Conservation (phyloP, 139 green algal species). For the Coelastrella sp. region DNA sequence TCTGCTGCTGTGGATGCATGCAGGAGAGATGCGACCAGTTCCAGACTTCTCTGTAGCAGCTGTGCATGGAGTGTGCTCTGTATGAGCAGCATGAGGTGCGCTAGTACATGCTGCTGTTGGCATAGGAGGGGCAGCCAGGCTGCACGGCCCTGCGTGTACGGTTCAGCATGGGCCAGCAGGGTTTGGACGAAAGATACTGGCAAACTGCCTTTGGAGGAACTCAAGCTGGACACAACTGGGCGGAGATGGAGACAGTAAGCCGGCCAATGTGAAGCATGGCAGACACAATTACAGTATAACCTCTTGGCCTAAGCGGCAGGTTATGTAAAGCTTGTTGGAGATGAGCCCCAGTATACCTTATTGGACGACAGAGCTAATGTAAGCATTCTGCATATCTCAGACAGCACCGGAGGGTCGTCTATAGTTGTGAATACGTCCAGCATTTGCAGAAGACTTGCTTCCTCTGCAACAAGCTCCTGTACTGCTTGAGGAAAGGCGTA, state of each 20-base stretch:
- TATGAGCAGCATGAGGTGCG: background rate
- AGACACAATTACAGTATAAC: background rate
- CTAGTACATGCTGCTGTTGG: background rate
- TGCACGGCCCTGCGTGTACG: background rate
- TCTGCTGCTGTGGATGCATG: background rate
- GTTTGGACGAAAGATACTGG: no score
- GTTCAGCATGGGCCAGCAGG: background rate
- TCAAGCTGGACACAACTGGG: no score
- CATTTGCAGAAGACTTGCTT: background rate
- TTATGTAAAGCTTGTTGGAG: background rate
- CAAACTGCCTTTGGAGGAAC: no score
- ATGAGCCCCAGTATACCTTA: background rate
- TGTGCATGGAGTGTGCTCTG: slow-evolving; percentile 2
- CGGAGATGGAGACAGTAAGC: no score
- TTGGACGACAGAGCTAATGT: background rate
- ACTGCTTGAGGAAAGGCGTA: background rate
- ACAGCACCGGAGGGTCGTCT: background rate
- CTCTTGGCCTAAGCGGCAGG: no score
- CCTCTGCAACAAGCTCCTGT: background rate
- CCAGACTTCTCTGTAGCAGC: slow-evolving; percentile 7
- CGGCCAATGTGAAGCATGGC: background rate
- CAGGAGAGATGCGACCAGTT: slow-evolving; percentile 8
- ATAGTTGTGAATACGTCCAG: background rate
- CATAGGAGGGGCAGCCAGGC: background rate
- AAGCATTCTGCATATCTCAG: slow-evolving; percentile 20